These are phyloP conservation scores for Dianthus caryophyllus DNA, from an alignment of 148 eudicot species.

Conservation along the genomic window DNA sequence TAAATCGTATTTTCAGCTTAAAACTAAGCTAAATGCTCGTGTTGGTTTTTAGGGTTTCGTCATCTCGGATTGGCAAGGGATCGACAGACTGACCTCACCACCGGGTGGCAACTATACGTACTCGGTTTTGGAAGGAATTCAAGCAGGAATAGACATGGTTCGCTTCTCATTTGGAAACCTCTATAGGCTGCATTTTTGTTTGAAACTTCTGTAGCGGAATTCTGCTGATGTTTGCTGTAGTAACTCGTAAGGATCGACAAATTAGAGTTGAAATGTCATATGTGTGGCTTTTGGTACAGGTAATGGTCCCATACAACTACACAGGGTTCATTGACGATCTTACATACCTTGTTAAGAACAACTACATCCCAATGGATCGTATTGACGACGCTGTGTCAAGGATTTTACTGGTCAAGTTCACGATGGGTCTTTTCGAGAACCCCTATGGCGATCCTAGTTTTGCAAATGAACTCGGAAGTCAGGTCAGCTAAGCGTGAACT, in stretches of 20 bases:
- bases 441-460: conserved; percentile 74
- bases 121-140: conserved; percentile 63
- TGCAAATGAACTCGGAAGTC: conserved; percentile 60
- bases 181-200: background rate
- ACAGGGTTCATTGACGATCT: conserved; percentile 65
- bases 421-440: conserved; percentile 80
- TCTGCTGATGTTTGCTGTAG: background rate
- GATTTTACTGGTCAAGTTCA: conserved; percentile 76
- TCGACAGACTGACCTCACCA: conserved; percentile 78
- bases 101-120: conserved; percentile 72
- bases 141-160: conserved; percentile 96
- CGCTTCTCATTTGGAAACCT: background rate
- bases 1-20: background rate
- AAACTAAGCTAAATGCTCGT: background rate
- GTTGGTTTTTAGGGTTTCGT: conserved; percentile 70
- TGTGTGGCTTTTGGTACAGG: conserved; percentile 33
- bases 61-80: conserved; percentile 92
- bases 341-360: conserved; percentile 56
- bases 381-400: conserved; percentile 84
- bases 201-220: background rate
- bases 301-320: conserved; percentile 72
- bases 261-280: background rate
- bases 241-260: background rate
- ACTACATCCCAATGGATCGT: conserved; percentile 61
- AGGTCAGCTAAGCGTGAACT: conserved; percentile 39